phyloP scores from a whole-genome alignment of 2,329 filamentous ascomycete species.

The Neonectria hederae region DNA sequence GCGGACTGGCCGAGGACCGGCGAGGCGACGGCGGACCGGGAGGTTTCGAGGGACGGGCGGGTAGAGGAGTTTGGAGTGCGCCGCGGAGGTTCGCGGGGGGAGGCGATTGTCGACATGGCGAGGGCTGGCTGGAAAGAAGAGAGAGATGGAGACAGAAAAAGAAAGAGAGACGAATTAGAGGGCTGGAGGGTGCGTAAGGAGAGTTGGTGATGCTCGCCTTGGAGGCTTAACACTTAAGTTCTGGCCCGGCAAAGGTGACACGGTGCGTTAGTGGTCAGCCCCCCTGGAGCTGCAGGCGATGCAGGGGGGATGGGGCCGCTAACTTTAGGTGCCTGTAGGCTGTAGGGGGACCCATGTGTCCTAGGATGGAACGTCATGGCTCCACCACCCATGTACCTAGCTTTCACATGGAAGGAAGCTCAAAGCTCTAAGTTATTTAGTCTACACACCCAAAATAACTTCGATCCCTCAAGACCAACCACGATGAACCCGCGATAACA shows the following conservation, averaged over 20 bases:
- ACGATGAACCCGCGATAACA: slow-evolving; percentile 15
- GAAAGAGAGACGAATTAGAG: neutral
- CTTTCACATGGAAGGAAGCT: slow-evolving; percentile 16
- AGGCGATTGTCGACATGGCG: slow-evolving; percentile 72
- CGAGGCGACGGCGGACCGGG: slow-evolving; percentile 68
- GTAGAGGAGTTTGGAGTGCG: slow-evolving; percentile 76
- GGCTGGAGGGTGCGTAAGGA: neutral
- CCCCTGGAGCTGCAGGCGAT: slow-evolving; percentile 18
- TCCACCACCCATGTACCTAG: neutral
- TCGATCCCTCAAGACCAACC: slow-evolving; percentile 27
- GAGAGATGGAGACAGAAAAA: neutral
- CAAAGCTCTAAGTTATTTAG: neutral
- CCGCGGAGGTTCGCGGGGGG: slow-evolving; percentile 67
- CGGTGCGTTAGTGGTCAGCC: slow-evolving; percentile 32
- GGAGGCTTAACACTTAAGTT: neutral
- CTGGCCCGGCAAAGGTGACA: slow-evolving; percentile 21
- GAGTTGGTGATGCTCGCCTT: neutral
- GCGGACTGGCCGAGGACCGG: slow-evolving; percentile 49
- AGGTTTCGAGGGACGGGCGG: slow-evolving; percentile 76
- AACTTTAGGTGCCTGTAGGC: slow-evolving; percentile 16
- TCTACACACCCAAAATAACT: neutral
- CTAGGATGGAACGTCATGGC: slow-evolving; percentile 36
- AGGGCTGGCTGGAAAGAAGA: slow-evolving; percentile 7
- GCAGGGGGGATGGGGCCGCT: slow-evolving; percentile 28
- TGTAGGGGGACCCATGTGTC: slow-evolving; percentile 19